These are phyloP conservation scores for Cornus florida DNA, from an alignment of 148 eudicot species.

Conservation along the genomic window DNA sequence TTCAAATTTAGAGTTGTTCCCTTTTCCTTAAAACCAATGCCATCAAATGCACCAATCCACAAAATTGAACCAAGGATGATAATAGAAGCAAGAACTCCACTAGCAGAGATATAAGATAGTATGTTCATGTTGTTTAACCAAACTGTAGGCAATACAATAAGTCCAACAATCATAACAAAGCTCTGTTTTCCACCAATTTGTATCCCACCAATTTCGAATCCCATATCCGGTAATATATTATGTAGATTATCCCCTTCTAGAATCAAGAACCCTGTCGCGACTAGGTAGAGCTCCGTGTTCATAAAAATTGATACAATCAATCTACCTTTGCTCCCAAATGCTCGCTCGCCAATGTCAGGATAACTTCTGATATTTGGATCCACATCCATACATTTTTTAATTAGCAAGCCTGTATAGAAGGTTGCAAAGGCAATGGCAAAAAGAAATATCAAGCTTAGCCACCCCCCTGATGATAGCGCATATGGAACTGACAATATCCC, in stretches of 20 bases:
- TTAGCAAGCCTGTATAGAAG: conserved; percentile 46
- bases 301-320: conserved; percentile 31
- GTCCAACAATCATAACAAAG: conserved; percentile 29
- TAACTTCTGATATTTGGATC: conserved; percentile 35
- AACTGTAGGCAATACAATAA: conserved; percentile 31
- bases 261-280: conserved; percentile 45
- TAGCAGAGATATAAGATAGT: conserved; percentile 41
- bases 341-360: conserved; percentile 48
- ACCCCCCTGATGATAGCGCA: conserved; percentile 53
- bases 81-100: conserved; percentile 37
- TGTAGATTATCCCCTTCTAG: conserved; percentile 52
- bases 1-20: conserved; percentile 19
- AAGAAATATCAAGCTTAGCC: conserved; percentile 44
- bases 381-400: conserved; percentile 42
- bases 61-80: conserved; percentile 23
- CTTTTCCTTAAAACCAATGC: conserved; percentile 31
- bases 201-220: conserved; percentile 13
- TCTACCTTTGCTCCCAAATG: conserved; percentile 50
- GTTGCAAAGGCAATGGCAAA: conserved; percentile 30
- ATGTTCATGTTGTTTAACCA: conserved; percentile 33
- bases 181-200: conserved; percentile 22
- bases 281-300: conserved; percentile 43
- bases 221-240: conserved; percentile 33
- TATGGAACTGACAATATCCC: conserved; percentile 48
- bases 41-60: conserved; percentile 35